Percentiles rank a stretch among this genome's conserved stretches.
Evolutionary conservation across 805 yeast species (phyloP).

Genomic region (Blastobotrys parvus): DNA sequence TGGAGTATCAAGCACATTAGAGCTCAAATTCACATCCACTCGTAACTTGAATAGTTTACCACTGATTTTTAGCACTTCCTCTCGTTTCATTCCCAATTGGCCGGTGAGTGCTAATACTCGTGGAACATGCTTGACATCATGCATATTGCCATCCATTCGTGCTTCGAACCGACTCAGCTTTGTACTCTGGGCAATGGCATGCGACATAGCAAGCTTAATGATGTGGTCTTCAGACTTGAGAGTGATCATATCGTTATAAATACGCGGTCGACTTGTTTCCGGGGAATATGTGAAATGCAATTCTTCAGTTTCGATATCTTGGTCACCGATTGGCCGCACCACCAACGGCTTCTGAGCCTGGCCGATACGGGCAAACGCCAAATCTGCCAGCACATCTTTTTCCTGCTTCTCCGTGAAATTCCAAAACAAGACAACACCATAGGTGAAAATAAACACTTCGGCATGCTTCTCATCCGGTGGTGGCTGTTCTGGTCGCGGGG

Average conservation of each 20-base stretch:
- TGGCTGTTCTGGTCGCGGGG: not conserved
- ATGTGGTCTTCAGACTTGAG: slow-evolving; percentile 85
- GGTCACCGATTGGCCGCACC: slow-evolving; percentile 65
- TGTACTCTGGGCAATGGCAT: slow-evolving; percentile 95
- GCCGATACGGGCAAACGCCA: slow-evolving; percentile 51
- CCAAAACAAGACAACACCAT: slow-evolving; percentile 98
- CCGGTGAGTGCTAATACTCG: slow-evolving; percentile 88
- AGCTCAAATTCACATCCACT: slow-evolving; percentile 86
- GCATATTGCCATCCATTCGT: slow-evolving; percentile 74
- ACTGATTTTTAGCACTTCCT: slow-evolving; percentile 77
- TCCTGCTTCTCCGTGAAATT: slow-evolving; percentile 89
- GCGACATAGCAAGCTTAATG: slow-evolving; percentile 86
- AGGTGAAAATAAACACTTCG: slow-evolving; percentile 80
- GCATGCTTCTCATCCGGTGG: slow-evolving; percentile 44
- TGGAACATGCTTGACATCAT: slow-evolving; percentile 82
- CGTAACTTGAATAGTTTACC: slow-evolving; percentile 85
- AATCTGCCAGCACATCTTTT: slow-evolving; percentile 85
- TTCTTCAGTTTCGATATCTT: slow-evolving; percentile 89
- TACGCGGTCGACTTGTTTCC: slow-evolving; percentile 38
- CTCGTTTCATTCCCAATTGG: slow-evolving; percentile 70
- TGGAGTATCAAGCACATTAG: slow-evolving; percentile 89
- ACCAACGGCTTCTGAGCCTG: slow-evolving; percentile 35
- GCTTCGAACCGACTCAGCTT: slow-evolving; percentile 87
- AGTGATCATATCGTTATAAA: slow-evolving; percentile 88
- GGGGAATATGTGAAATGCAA: slow-evolving; percentile 60